These are phyloP conservation scores for Recurvomyces mirabilis DNA, from an alignment of 495 filamentous ascomycete genomes.

Conservation along the genomic window DNA sequence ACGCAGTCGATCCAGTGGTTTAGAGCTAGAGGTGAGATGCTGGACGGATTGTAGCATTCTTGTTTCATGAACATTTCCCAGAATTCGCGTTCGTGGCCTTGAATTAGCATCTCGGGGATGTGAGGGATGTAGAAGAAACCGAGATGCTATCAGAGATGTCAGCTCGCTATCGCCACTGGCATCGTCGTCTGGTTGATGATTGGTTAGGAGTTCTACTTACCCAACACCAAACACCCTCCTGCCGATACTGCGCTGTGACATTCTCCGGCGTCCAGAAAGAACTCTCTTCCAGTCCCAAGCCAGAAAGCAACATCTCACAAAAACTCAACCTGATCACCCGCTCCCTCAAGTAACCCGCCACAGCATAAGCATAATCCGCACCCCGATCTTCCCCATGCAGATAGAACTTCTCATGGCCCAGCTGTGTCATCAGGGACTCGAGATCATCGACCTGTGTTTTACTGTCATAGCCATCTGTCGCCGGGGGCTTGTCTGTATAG, in stretches of 20 bases:
- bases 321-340: slow-evolving; percentile 5
- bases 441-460: slow-evolving; percentile 12
- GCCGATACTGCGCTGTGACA: slow-evolving; percentile 1
- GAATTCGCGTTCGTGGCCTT: slow-evolving; percentile 10
- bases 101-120: slow-evolving; percentile 16
- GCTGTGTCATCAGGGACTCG: slow-evolving; percentile 11
- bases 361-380: slow-evolving; percentile 13
- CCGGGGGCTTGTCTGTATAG: slow-evolving; percentile 17
- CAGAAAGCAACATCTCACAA: slow-evolving; percentile 14
- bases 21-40: slow-evolving; percentile 4
- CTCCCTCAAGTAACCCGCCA: slow-evolving; percentile 10
- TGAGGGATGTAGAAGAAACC: slow-evolving; percentile 12
- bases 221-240: slow-evolving; percentile 16
- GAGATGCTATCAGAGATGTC: not conserved
- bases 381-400: slow-evolving; percentile 11
- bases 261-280: slow-evolving; percentile 8
- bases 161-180: not conserved
- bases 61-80: slow-evolving; percentile 16
- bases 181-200: too few species aligned
- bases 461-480: slow-evolving; percentile 10
- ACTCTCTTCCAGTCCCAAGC: slow-evolving; percentile 12
- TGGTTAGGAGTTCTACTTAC: not conserved
- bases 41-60: slow-evolving; percentile 14
- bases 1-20: slow-evolving; percentile 17
- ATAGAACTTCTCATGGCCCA: slow-evolving; percentile 14